A percentile compares a stretch with the other conserved stretches of the same genome.
Conservation (phyloP, 2,329 filamentous ascomycete genomes). For the Hirsutella rhossiliensis region DNA sequence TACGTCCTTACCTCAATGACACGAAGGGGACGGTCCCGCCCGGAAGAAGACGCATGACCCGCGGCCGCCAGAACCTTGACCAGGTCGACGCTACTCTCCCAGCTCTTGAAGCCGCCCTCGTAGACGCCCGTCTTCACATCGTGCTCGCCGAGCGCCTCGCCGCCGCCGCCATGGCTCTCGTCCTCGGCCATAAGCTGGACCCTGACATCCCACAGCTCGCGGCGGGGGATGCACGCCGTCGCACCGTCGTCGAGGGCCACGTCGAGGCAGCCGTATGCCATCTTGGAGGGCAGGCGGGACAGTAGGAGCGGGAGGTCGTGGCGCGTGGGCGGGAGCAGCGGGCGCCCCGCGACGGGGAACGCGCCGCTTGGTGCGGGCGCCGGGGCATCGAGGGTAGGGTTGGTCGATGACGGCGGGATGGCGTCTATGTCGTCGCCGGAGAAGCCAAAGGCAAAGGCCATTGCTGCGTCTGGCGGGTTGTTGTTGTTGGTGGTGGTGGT, state of each 20-base stretch:
- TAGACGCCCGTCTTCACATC: constrained; percentile 76
- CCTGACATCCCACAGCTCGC: constrained; percentile 72
- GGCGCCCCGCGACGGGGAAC: constrained; percentile 50
- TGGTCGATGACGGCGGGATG: background rate
- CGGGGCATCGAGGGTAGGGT: background rate
- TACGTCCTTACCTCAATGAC: constrained; percentile 41
- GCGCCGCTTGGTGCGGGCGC: constrained; percentile 26
- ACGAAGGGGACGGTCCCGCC: constrained; percentile 23
- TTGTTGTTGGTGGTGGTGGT: background rate
- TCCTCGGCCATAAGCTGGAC: constrained; percentile 71
- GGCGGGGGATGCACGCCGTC: constrained; percentile 48
- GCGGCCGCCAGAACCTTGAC: constrained; percentile 51
- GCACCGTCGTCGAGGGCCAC: constrained; percentile 45
- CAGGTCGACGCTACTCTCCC: constrained; percentile 75
- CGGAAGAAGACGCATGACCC: constrained; percentile 19
- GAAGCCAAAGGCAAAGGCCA: constrained; percentile 50
- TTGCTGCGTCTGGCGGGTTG: constrained; percentile 4
- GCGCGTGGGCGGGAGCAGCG: constrained; percentile 40
- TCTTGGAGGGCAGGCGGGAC: constrained; percentile 55
- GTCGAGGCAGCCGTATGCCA: constrained; percentile 53
- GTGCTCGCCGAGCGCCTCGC: constrained; percentile 46
- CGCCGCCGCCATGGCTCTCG: constrained; percentile 26
- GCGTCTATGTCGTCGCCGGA: constrained; percentile 53
- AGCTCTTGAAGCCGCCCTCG: constrained; percentile 81
- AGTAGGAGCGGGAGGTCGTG: constrained; percentile 41